Percentiles rank a stretch among this genome's conserved stretches.
Conservation (phyloP, 2,329 filamentous ascomycete genomes). For the Myriosclerotinia duriaeana region DNA sequence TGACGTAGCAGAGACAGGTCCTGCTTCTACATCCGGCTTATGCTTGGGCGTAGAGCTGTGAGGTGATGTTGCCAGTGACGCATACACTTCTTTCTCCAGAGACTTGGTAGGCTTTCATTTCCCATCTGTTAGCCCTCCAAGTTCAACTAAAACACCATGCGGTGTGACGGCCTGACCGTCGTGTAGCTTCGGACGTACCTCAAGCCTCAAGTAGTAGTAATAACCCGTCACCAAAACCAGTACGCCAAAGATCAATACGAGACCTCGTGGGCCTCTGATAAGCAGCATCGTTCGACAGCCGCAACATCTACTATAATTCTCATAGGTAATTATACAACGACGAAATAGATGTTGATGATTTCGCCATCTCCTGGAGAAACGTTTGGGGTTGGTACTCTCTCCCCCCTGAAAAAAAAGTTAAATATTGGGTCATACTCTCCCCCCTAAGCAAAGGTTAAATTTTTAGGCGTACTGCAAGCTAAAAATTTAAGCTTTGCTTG, state of each 20-base stretch:
- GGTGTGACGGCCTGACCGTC: neutral
- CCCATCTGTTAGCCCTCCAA: neutral
- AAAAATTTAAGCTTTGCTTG: too few species aligned
- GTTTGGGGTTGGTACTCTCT: too few species aligned
- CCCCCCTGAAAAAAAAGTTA: too few species aligned
- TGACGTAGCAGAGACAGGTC: neutral
- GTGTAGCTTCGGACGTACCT: neutral
- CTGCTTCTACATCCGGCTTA: neutral
- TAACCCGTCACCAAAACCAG: conserved; percentile 5
- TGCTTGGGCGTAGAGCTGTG: neutral
- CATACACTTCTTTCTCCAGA: conserved; percentile 8
- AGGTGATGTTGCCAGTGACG: neutral
- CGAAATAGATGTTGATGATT: neutral
- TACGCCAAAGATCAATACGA: conserved; percentile 8
- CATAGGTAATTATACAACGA: neutral
- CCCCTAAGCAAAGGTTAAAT: too few species aligned
- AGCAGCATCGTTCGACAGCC: conserved; percentile 13
- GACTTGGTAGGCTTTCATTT: neutral
- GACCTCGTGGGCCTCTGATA: conserved; percentile 9
- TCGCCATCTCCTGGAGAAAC: neutral
- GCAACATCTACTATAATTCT: conserved; percentile 8
- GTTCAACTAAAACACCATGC: neutral
- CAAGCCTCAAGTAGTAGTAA: conserved; percentile 11
- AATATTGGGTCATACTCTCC: too few species aligned
- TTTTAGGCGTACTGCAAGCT: too few species aligned